Evolutionary conservation across 2,329 filamentous ascomycete genomes (phyloP).

Genomic region (Dryadomyces quercivorus): DNA sequence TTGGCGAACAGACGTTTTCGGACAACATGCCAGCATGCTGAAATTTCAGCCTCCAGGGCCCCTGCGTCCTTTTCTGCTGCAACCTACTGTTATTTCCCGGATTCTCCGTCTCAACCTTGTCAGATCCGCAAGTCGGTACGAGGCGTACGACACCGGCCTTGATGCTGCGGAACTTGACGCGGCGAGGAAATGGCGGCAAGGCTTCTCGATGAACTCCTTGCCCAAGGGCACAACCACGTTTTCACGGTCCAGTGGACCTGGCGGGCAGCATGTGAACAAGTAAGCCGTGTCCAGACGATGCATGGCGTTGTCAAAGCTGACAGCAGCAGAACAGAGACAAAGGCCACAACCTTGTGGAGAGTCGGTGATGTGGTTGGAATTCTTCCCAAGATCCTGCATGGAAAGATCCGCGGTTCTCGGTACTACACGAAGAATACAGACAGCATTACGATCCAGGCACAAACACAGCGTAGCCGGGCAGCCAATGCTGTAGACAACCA

Average conservation of each 20-base stretch:
- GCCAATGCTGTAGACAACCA: slow-evolving; percentile 42
- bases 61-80: not conserved
- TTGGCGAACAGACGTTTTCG: not conserved
- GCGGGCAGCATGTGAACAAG: slow-evolving; percentile 53
- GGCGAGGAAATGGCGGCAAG: slow-evolving; percentile 37
- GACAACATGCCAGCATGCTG: not conserved
- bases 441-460: slow-evolving; percentile 41
- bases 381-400: slow-evolving; percentile 36
- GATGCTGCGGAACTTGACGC: slow-evolving; percentile 37
- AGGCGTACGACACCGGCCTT: slow-evolving; percentile 36
- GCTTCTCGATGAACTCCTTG: slow-evolving; percentile 29
- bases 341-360: slow-evolving; percentile 42
- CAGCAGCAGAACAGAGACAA: slow-evolving; percentile 41
- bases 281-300: slow-evolving; percentile 15
- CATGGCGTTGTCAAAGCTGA: not conserved
- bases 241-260: slow-evolving; percentile 47
- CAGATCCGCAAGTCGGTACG: slow-evolving; percentile 21
- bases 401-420: slow-evolving; percentile 34
- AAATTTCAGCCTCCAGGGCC: not conserved
- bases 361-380: slow-evolving; percentile 30
- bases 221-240: slow-evolving; percentile 41
- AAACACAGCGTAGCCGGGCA: slow-evolving; percentile 37
- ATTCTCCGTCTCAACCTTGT: not conserved
- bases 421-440: slow-evolving; percentile 42
- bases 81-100: too few species aligned